These are phyloP conservation scores for Malbranchea zuffiana DNA, from an alignment of 2,329 filamentous ascomycete genomes.

Conservation along the genomic window DNA sequence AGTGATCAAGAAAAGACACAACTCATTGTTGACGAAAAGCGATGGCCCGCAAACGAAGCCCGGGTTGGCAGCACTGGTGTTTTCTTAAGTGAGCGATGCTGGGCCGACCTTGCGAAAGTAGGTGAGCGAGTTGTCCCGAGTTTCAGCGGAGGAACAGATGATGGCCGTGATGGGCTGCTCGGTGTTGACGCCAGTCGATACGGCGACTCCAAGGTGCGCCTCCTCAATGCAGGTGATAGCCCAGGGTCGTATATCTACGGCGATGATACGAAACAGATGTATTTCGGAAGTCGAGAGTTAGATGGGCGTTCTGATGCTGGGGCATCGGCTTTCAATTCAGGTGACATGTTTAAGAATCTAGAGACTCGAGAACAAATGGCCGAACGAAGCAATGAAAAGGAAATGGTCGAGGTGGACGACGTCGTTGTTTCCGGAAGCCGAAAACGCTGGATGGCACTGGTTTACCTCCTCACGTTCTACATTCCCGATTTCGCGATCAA, in stretches of 20 bases:
- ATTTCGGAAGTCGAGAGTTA: slow-evolving; percentile 68
- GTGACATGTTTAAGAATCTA: slow-evolving; percentile 96
- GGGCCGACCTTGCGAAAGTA: slow-evolving; percentile 77
- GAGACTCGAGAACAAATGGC: slow-evolving; percentile 91
- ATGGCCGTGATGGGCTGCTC: slow-evolving; percentile 51
- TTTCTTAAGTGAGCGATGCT: slow-evolving; percentile 90
- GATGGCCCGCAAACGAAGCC: slow-evolving; percentile 87
- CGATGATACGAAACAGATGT: slow-evolving; percentile 65
- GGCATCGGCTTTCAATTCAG: slow-evolving; percentile 76
- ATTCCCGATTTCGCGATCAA: slow-evolving; percentile 76
- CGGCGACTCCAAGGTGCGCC: slow-evolving; percentile 44
- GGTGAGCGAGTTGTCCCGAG: slow-evolving; percentile 49
- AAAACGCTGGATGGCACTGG: slow-evolving; percentile 80
- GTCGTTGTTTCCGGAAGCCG: slow-evolving; percentile 64
- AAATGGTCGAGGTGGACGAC: slow-evolving; percentile 82
- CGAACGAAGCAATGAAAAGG: slow-evolving; percentile 85
- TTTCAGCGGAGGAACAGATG: slow-evolving; percentile 47
- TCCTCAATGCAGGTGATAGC: slow-evolving; percentile 40
- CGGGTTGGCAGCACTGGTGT: slow-evolving; percentile 83
- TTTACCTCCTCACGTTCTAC: slow-evolving; percentile 75
- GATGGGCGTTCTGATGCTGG: slow-evolving; percentile 87
- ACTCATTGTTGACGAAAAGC: slow-evolving; percentile 79
- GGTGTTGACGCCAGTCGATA: slow-evolving; percentile 37
- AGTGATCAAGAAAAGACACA: slow-evolving; percentile 88
- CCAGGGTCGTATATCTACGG: slow-evolving; percentile 53